Evolutionary conservation across 2,329 filamentous ascomycete species (phyloP), one percentile per base, ranked within the genome.

Genomic region (Paraconiothyrium sp.): DNA sequence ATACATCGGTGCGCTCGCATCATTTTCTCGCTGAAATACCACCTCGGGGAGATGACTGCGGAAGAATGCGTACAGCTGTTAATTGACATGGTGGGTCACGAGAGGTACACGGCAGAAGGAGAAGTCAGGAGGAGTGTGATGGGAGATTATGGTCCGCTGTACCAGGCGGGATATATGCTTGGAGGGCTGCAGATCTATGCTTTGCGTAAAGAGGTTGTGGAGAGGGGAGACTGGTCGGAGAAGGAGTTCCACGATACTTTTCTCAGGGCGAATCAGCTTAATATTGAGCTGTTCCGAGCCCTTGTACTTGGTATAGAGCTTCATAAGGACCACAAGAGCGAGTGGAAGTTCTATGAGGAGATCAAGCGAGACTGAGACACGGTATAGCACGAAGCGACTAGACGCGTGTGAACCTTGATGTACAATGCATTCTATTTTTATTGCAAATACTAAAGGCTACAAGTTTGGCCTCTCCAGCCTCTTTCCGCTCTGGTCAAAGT

Each of bases 1-100:
- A 87, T 89, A 83, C 86, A 89, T 70, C 84, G 87, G 32, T 88
- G 86, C 66, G 83, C 84, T 6, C 83, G 87, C 41, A 88, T 88
- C 65, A 76, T 85, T 13, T 88, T 89, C 73, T 86, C 84, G 0
- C 71, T 89, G 1, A 83, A 82, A 43, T 89, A 88, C 61, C 86
- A 89, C 67, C 80, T 89, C 0, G 85, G 85, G 1, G 71, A 83
- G 62, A 82, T 87, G 80, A 81, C 76, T 10, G 81, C 86, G 1
- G 78, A 81, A 60, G 82, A 87, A 66, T 88, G 85, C 56, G 82
- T 89, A 16, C 84, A 89, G 61, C 69, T 87, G 57, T 79, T 89
- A 1, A 85, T 88, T 0, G 73, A 85, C 30, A 80, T 80, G 71
- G 86, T 88, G 0, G 86, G 86, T 0, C 87, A 89, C 67, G 86